phyloP scores from a whole-genome alignment of 306 rosid genomes.

The Elaeagnus macrophylla region DNA sequence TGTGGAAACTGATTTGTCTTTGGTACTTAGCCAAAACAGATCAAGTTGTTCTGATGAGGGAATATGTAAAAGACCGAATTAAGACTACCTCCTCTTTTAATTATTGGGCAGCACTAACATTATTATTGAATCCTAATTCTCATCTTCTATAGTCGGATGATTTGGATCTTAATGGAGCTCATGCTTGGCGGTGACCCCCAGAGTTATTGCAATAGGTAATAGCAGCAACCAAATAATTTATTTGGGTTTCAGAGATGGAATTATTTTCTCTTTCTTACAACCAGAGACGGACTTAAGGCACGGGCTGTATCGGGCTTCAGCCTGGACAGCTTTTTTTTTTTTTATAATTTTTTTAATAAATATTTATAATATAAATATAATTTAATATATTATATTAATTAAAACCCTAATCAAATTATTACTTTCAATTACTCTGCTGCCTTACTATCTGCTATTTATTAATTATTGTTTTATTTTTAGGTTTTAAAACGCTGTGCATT shows the following conservation, averaged over 20 bases:
- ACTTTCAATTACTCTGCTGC: too few relatives aligned
- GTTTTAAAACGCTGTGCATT: too few relatives aligned
- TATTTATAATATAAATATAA: too few relatives aligned
- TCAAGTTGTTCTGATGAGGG: slow-evolving; percentile 18
- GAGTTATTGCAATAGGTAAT: slow-evolving; percentile 14
- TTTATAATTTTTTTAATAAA: too few relatives aligned
- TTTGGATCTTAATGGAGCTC: slow-evolving; percentile 91
- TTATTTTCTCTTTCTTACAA: background rate
- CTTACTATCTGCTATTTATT: too few relatives aligned
- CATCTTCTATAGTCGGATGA: slow-evolving; percentile 21
- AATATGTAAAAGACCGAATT: slow-evolving; percentile 32
- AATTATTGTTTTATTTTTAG: too few relatives aligned
- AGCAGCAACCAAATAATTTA: background rate
- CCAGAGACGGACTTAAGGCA: too few relatives aligned
- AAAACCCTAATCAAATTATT: too few relatives aligned
- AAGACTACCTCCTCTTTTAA: slow-evolving; percentile 3
- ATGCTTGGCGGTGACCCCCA: slow-evolving; percentile 58
- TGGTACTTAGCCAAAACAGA: slow-evolving; percentile 33
- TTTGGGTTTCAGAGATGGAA: background rate
- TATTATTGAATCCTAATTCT: slow-evolving; percentile 20
- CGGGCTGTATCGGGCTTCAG: too few relatives aligned
- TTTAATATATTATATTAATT: too few relatives aligned
- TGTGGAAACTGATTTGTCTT: slow-evolving; percentile 50
- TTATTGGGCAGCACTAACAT: slow-evolving; percentile 3
- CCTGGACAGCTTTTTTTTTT: too few relatives aligned